Percentiles rank a stretch among this genome's conserved stretches.
phyloP scores from a whole-genome alignment of 2,329 filamentous ascomycete genomes.

The Decorospora gaudefroyi region DNA sequence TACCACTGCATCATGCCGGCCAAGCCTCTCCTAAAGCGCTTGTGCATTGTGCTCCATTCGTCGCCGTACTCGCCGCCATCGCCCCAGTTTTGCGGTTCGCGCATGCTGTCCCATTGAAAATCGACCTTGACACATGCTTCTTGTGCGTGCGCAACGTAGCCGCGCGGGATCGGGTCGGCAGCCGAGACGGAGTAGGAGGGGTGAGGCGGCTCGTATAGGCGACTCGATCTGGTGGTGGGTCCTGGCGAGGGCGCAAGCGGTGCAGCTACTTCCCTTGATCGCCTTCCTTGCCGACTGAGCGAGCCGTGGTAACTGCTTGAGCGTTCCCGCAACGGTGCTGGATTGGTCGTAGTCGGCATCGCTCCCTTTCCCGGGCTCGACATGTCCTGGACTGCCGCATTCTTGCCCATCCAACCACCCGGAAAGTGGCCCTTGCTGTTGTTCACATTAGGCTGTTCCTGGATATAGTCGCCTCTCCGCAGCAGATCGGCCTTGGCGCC shows the following conservation, averaged over 20 bases:
- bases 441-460: constrained; percentile 48
- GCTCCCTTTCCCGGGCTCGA: constrained; percentile 26
- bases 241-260: constrained; percentile 26
- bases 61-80: constrained; percentile 86
- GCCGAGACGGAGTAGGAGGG: constrained; percentile 83
- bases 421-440: constrained; percentile 56
- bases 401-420: constrained; percentile 58
- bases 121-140: constrained; percentile 87
- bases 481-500: constrained; percentile 86
- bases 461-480: constrained; percentile 69
- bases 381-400: constrained; percentile 25
- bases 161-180: constrained; percentile 79
- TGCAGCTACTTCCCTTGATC: constrained; percentile 30
- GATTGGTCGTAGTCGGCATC: constrained; percentile 39
- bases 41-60: constrained; percentile 96
- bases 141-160: constrained; percentile 87
- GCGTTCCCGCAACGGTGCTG: constrained; percentile 52
- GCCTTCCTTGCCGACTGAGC: constrained; percentile 28
- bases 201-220: constrained; percentile 71
- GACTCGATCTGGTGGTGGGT: constrained; percentile 24
- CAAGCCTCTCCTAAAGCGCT: constrained; percentile 79
- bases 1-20: constrained; percentile 87
- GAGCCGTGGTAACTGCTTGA: constrained; percentile 50
- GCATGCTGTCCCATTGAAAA: constrained; percentile 94
- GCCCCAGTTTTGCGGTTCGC: constrained; percentile 77